Evolutionary conservation across 257 asterid genomes (phyloP), one percentile per base, ranked within the genome.

Genomic region (Datura wrightii): DNA sequence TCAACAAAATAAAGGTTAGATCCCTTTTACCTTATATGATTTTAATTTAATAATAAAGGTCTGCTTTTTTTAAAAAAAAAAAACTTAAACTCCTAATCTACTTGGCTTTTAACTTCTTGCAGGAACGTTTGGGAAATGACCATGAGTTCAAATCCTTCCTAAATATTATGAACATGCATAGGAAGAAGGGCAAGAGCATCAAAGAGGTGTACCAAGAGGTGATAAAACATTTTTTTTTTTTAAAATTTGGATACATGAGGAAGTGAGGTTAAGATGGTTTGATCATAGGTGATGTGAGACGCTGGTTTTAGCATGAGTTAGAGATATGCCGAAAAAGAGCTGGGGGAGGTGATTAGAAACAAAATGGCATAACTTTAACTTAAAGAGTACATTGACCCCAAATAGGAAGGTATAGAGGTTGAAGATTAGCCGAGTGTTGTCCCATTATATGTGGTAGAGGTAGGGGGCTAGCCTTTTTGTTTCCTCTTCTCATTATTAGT

Each of bases 131-230:
- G 86, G 93, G 90, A 92, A 90, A 95, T 52, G 99, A 97, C 84
- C 97, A 91, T 74, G 99, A 94, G 66, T 97, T 94, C 87, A 97
- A 97, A 91, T 93, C 98, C 31, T 97, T 97, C 94, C 93, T 97
- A 63, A 98, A 94, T 89, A 94, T 97, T 89, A 89, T 97, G 92
- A 95, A 95, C 89, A 97, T 94, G 99, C 95, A 95, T 76, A 86
- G 99, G 62, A 97, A 97, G 89, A 99, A 97, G 82, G 97, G 94
- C 93, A 97, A 97, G 92, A 93, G 97, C 83, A 97, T 97, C 72
- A 87, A 89, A 53, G 99, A 95, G 87, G 99, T 97, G 84, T 94
- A 97, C 92, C 95, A 91, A 83, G 99, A 97, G 99, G 99, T 97
- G 84, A 80, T 15, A 53, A n/a, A n/a, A n/a, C n/a, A n/a, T n/a